Percentiles rank a stretch among this genome's conserved stretches.
Evolutionary conservation across 345 rosid genomes (phyloP).

Genomic region (Acer saccharum): DNA sequence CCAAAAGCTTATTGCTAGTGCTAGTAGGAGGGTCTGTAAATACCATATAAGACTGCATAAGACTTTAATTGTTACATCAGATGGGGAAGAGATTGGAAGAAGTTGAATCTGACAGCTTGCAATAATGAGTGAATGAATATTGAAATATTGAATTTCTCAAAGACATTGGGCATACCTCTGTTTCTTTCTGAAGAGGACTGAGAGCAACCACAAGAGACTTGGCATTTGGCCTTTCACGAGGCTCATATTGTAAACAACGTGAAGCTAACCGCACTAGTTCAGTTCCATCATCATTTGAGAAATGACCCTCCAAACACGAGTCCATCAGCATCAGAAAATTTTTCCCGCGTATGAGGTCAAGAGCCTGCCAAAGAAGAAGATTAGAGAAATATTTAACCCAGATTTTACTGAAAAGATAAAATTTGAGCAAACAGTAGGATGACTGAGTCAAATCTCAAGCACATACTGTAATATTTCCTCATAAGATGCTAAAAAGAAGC

Average conservation of each 20-base stretch:
- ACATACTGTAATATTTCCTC: not conserved
- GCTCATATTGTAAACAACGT: slow-evolving; percentile 82
- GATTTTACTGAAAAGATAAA: not conserved
- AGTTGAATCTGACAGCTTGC: not conserved
- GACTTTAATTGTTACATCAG: not conserved
- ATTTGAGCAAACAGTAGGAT: not conserved
- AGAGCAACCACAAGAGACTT: slow-evolving; percentile 77
- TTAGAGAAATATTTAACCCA: slow-evolving; percentile 7
- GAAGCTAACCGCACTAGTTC: slow-evolving; percentile 80
- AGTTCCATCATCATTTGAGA: slow-evolving; percentile 91
- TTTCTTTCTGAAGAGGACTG: slow-evolving; percentile 72
- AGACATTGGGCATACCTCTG: slow-evolving; percentile 44
- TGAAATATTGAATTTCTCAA: not conserved
- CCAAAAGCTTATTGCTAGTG: slow-evolving; percentile 9
- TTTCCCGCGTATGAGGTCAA: slow-evolving; percentile 80
- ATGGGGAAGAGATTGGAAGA: not conserved
- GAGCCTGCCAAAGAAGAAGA: slow-evolving; percentile 57
- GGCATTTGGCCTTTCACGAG: slow-evolving; percentile 89
- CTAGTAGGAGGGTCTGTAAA: not conserved
- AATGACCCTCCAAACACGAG: slow-evolving; percentile 77
- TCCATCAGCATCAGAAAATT: slow-evolving; percentile 82
- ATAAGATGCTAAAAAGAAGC: not conserved
- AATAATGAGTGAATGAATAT: not conserved
- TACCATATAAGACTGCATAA: not conserved
- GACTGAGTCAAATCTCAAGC: not conserved